Base-by-base conservation (phyloP, 2,329 filamentous ascomycete genomes). In the Colletotrichum sojae region DNA sequence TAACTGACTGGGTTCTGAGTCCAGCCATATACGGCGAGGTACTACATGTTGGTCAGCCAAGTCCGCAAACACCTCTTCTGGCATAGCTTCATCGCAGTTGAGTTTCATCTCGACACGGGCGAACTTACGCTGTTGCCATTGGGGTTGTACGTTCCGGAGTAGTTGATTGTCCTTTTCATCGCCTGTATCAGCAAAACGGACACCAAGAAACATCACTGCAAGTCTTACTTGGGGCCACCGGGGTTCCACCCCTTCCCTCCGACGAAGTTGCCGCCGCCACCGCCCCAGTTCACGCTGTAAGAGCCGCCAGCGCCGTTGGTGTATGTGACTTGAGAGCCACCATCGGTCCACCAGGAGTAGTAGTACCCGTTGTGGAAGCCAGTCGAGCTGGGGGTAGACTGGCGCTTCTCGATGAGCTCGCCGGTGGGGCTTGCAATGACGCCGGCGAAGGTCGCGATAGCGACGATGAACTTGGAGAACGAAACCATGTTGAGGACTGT, bases 181-280 rank as follows among this genome's bases (percentile, higher is more conserved):
- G 3, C 5, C 22, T 4, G 5, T 13, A 39, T 67, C 18, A 60
- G 62, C 18, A 10, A 39, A 4, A 36, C 0, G 10, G 9, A 10
- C 12, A 6, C 4, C 56, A 4, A 12, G 22, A n/a, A 25, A 10
- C 4, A 2, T 3, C 2, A 10, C 6, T 15, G 12, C 16, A 5
- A 9, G 5, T 40, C 62, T 60, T 52, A 69, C 67, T 84, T 80
- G 25, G 80, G 76, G 67, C 75, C 79, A 55, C 86, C 87, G 20
- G 86, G 83, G 63, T 83, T 83, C 86, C 87, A 89, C 27, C 88
- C 88, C 77, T 89, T 89, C 46, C 88, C 88, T 67, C 80, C 85
- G 45, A 88, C 86, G 59, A 88, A 85, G 78, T 89, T 87, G 51
- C 85, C 85, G 40, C 75, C 77, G 57, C 80, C 79, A 5, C 59